phyloP scores from a whole-genome alignment of 345 rosid species.

The Eucalyptus camaldulensis region DNA sequence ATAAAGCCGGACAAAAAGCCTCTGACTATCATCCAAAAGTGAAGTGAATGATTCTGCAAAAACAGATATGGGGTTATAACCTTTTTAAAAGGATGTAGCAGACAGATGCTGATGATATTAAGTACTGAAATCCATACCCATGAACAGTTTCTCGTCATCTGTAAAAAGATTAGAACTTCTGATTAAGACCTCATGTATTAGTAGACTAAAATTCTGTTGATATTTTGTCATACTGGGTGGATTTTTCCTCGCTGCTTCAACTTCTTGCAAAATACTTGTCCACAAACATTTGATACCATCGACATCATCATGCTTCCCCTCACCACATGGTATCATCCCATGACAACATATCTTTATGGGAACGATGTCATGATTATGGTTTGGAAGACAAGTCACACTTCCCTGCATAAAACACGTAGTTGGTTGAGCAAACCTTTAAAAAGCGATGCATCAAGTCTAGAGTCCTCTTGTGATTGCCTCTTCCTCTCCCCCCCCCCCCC shows the following conservation, averaged over 20 bases:
- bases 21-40: slow-evolving; percentile 64
- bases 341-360: slow-evolving; percentile 44
- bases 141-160: slow-evolving; percentile 43
- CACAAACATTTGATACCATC: slow-evolving; percentile 34
- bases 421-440: background rate
- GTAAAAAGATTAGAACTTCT: slow-evolving; percentile 51
- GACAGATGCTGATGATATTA: background rate
- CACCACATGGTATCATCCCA: slow-evolving; percentile 7
- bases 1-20: slow-evolving; percentile 85
- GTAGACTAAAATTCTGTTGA: slow-evolving; percentile 57
- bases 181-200: slow-evolving; percentile 56
- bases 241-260: slow-evolving; percentile 24
- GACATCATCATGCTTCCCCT: slow-evolving; percentile 9
- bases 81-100: background rate
- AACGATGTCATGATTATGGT: slow-evolving; percentile 39
- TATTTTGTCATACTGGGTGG: slow-evolving; percentile 41
- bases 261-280: slow-evolving; percentile 47
- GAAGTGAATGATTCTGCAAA: slow-evolving; percentile 57
- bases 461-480: background rate
- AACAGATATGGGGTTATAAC: background rate
- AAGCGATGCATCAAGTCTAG: background rate
- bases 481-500: no score
- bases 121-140: slow-evolving; percentile 31
- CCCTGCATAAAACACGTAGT: slow-evolving; percentile 38
- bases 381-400: slow-evolving; percentile 39